Conservation (phyloP, 768 basidiomycete genomes). For the Tulasnella sp. region DNA sequence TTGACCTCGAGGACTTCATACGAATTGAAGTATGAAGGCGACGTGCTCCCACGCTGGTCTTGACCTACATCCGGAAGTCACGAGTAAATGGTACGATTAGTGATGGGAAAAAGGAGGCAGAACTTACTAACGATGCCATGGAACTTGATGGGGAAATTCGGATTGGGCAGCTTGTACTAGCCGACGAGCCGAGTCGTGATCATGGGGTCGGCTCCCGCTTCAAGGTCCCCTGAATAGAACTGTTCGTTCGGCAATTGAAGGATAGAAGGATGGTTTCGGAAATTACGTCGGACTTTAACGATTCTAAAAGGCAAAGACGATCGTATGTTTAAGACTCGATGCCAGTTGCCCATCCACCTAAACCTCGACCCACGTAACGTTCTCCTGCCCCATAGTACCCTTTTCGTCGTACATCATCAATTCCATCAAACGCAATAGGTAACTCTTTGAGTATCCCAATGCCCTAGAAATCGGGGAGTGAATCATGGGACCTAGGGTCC, state of each 20-base stretch:
- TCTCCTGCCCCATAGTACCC: neutral
- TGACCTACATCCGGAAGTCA: neutral
- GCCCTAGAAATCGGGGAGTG: neutral
- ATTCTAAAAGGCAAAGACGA: neutral
- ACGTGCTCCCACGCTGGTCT: conserved; percentile 4
- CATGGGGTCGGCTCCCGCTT: neutral
- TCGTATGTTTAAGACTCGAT: no score
- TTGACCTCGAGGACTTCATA: conserved; percentile 12
- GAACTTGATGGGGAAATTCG: neutral
- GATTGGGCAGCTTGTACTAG: neutral
- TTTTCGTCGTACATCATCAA: neutral
- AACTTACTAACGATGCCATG: neutral
- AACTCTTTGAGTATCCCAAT: neutral
- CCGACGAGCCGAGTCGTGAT: neutral
- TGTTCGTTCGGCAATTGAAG: conserved; percentile 4
- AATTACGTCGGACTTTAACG: conserved; percentile 6
- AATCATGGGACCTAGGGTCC: neutral
- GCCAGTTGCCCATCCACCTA: no score
- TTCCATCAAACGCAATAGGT: neutral
- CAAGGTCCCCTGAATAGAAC: neutral
- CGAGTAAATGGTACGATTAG: no score
- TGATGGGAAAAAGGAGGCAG: no score
- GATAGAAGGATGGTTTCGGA: neutral
- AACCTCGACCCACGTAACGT: conserved; percentile 21
- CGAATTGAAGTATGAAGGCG: conserved; percentile 19